phyloP scores from a whole-genome alignment of 78 protist genomes.

The Capsaspora owczarzaki region DNA sequence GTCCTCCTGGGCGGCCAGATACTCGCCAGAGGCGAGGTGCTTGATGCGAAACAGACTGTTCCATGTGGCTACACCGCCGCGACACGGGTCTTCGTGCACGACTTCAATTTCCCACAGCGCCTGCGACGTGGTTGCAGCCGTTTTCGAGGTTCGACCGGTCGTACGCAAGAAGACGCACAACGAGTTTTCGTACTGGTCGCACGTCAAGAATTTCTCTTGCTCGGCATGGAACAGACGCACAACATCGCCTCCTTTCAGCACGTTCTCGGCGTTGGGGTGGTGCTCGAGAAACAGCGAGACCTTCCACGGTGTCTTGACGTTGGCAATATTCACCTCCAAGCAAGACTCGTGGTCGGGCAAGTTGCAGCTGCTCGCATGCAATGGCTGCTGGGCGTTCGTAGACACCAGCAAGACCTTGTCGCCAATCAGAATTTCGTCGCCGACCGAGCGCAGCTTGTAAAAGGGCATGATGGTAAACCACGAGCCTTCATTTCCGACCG shows the following conservation, averaged over 20 bases:
- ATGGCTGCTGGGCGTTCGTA: neutral
- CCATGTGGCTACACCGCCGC: constrained; percentile 28
- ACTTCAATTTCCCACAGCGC: constrained; percentile 39
- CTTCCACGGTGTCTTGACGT: neutral
- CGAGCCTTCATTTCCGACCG: constrained; percentile 17
- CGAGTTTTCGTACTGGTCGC: neutral
- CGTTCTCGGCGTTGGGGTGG: neutral
- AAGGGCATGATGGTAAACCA: constrained; percentile 25
- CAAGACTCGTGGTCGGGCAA: neutral
- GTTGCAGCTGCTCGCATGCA: neutral
- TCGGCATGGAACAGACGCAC: constrained; percentile 27
- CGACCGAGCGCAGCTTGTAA: constrained; percentile 22
- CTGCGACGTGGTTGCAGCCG: constrained; percentile 20
- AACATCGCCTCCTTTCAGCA: constrained; percentile 27
- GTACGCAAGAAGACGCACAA: constrained; percentile 12
- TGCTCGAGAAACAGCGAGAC: neutral
- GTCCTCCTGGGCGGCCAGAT: constrained; percentile 12
- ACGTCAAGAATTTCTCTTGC: constrained; percentile 15
- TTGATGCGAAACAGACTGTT: constrained; percentile 16
- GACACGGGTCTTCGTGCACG: neutral
- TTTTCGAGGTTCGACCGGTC: constrained; percentile 1
- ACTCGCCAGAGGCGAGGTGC: constrained; percentile 32
- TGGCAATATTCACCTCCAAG: neutral
- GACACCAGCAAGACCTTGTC: neutral
- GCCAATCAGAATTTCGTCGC: neutral